Conservation (phyloP, 805 yeast species). For the Yamadazyma insecticola region DNA sequence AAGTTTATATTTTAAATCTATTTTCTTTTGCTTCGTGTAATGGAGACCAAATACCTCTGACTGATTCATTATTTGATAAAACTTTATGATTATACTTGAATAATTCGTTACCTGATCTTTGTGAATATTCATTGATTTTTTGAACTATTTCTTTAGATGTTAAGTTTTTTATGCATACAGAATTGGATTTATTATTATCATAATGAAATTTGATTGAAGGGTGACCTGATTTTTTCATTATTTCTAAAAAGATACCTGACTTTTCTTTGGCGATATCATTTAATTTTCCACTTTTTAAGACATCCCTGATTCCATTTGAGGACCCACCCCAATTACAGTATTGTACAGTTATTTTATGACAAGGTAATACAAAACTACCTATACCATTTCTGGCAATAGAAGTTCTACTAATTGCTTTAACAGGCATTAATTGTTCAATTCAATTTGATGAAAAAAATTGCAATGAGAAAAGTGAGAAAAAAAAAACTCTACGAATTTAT, state of each 20-base stretch:
- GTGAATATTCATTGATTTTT: slow-evolving; percentile 59
- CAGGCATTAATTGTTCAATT: too few relatives aligned
- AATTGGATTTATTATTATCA: slow-evolving; percentile 36
- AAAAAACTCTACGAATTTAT: too few relatives aligned
- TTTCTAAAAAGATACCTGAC: slow-evolving; percentile 68
- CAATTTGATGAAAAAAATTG: too few relatives aligned
- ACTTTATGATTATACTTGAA: slow-evolving; percentile 70
- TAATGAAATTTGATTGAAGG: slow-evolving; percentile 54
- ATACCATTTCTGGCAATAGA: slow-evolving; percentile 72
- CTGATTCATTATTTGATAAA: slow-evolving; percentile 71
- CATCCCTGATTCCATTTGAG: slow-evolving; percentile 76
- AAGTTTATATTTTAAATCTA: slow-evolving; percentile 37
- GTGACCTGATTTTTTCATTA: slow-evolving; percentile 72
- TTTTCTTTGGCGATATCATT: slow-evolving; percentile 53
- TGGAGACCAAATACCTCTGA: slow-evolving; percentile 98
- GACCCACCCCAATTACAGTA: slow-evolving; percentile 97
- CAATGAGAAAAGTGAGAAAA: too few relatives aligned
- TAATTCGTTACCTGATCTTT: slow-evolving; percentile 64
- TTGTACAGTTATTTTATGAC: slow-evolving; percentile 68
- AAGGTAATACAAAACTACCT: slow-evolving; percentile 69
- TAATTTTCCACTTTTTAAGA: slow-evolving; percentile 49
- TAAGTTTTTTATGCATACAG: slow-evolving; percentile 75
- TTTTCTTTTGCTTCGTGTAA: slow-evolving; percentile 58
- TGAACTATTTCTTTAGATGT: slow-evolving; percentile 55
- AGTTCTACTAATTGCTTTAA: slow-evolving; percentile 54